A percentile compares a stretch with the other conserved stretches of the same genome.
Conservation (phyloP, 176 grass and related monocot species). For the Triticum monococcum region DNA sequence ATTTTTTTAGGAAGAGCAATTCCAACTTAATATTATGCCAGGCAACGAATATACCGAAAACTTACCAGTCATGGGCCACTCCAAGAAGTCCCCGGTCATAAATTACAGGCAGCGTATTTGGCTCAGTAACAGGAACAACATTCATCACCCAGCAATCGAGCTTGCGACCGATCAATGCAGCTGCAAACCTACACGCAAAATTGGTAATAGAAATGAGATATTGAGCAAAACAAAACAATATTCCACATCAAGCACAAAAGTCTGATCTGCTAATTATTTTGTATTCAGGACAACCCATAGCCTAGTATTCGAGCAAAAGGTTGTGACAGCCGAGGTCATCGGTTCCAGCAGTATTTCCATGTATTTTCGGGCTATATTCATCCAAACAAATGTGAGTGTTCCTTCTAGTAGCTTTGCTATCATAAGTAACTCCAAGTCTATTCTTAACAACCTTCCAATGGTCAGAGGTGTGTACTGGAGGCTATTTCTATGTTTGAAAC, state of each 20-base stretch:
- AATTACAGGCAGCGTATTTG: constrained; percentile 87
- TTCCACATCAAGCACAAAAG: constrained; percentile 3
- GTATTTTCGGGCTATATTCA: not conserved
- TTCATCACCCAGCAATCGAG: constrained; percentile 98
- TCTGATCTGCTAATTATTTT: constrained; percentile 7
- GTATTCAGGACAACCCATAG: not conserved
- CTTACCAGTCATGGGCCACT: constrained; percentile 92
- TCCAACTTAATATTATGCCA: constrained; percentile 28
- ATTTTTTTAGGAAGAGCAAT: not conserved
- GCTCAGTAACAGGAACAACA: constrained; percentile 72
- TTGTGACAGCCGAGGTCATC: not conserved
- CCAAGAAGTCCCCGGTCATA: constrained; percentile 96
- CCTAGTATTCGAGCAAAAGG: not conserved
- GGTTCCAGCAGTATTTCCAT: not conserved
- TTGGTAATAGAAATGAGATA: constrained; percentile 9
- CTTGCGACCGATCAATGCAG: constrained; percentile 66
- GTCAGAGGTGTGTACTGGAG: not conserved
- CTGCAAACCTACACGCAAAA: constrained; percentile 62
- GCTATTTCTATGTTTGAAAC: not conserved
- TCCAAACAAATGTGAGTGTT: not conserved
- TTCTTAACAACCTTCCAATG: not conserved
- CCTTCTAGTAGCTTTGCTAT: not conserved
- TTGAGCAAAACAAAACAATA: not conserved
- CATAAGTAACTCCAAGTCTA: not conserved
- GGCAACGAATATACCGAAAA: not conserved